Conservation (phyloP, 2,329 filamentous ascomycete species). For the Chaetomium strumarium region DNA sequence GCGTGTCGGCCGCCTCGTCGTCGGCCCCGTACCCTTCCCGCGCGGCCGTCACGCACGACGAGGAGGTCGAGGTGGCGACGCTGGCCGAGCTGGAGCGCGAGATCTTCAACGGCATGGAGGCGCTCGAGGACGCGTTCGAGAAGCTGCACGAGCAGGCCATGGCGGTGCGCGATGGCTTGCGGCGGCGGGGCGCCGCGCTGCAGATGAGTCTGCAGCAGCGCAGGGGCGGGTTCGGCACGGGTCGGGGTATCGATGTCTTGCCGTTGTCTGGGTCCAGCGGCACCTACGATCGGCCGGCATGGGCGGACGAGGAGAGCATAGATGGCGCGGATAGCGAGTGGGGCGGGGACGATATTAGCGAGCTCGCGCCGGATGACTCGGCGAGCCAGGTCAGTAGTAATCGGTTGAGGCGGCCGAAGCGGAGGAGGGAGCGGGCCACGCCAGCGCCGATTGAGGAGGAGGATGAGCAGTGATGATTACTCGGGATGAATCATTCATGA, state of each 20-base stretch:
- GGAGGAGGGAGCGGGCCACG: slow-evolving; percentile 62
- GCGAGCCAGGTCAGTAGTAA: slow-evolving; percentile 76
- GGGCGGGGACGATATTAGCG: slow-evolving; percentile 48
- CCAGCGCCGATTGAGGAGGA: slow-evolving; percentile 68
- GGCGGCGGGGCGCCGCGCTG: slow-evolving; percentile 76
- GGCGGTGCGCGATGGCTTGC: slow-evolving; percentile 67
- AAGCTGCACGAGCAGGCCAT: slow-evolving; percentile 82
- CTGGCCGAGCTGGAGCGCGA: slow-evolving; percentile 88
- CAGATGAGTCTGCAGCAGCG: slow-evolving; percentile 57
- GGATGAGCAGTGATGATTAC: slow-evolving; percentile 41
- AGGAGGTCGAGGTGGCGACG: slow-evolving; percentile 86
- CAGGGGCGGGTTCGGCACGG: slow-evolving; percentile 30
- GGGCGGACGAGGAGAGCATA: slow-evolving; percentile 36
- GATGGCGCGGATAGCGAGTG: slow-evolving; percentile 54
- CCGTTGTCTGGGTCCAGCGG: slow-evolving; percentile 43
- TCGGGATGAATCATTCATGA: background rate
- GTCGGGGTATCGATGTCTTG: slow-evolving; percentile 47
- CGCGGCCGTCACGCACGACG: slow-evolving; percentile 75
- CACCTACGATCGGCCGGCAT: slow-evolving; percentile 42
- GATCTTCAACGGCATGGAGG: slow-evolving; percentile 92
- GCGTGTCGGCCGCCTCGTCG: slow-evolving; percentile 39
- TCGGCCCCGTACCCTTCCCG: slow-evolving; percentile 32
- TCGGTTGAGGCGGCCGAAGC: slow-evolving; percentile 59
- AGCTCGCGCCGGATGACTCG: slow-evolving; percentile 70
- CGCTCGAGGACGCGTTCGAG: slow-evolving; percentile 89